Conservation (phyloP, 306 rosid genomes). For the Abrus precatorius region DNA sequence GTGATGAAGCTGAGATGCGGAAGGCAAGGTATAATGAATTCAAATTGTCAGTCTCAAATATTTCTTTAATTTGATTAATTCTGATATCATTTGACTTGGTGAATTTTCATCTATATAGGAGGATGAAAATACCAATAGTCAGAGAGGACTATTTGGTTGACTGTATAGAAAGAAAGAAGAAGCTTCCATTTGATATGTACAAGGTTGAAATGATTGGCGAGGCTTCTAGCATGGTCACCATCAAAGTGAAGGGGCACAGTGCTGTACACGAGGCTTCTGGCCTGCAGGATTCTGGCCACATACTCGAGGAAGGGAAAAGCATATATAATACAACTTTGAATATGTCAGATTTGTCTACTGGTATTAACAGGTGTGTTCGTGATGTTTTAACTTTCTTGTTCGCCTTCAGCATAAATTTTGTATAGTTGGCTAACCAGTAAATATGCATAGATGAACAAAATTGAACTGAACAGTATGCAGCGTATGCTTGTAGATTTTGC, state of each 20-base stretch:
- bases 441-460: slow-evolving; percentile 28
- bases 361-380: slow-evolving; percentile 77
- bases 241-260: slow-evolving; percentile 94
- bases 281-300: slow-evolving; percentile 89
- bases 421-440: slow-evolving; percentile 12
- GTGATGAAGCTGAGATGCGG: slow-evolving; percentile 75
- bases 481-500: slow-evolving; percentile 35
- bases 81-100: slow-evolving; percentile 34
- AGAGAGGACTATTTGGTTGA: slow-evolving; percentile 90
- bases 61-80: slow-evolving; percentile 33
- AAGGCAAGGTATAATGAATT: slow-evolving; percentile 77
- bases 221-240: slow-evolving; percentile 86
- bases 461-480: slow-evolving; percentile 33
- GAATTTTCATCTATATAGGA: slow-evolving; percentile 64
- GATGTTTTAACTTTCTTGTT: slow-evolving; percentile 33
- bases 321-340: slow-evolving; percentile 90
- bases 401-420: slow-evolving; percentile 29
- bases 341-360: slow-evolving; percentile 92
- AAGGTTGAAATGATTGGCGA: slow-evolving; percentile 77
- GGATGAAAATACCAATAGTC: slow-evolving; percentile 88
- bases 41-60: slow-evolving; percentile 41
- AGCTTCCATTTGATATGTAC: slow-evolving; percentile 81
- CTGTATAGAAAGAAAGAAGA: slow-evolving; percentile 77
- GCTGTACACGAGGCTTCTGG: slow-evolving; percentile 94
- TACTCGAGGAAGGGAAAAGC: slow-evolving; percentile 88